Evolutionary conservation across 2,329 filamentous ascomycete genomes (phyloP).

Genomic region (Didymella segeticola): DNA sequence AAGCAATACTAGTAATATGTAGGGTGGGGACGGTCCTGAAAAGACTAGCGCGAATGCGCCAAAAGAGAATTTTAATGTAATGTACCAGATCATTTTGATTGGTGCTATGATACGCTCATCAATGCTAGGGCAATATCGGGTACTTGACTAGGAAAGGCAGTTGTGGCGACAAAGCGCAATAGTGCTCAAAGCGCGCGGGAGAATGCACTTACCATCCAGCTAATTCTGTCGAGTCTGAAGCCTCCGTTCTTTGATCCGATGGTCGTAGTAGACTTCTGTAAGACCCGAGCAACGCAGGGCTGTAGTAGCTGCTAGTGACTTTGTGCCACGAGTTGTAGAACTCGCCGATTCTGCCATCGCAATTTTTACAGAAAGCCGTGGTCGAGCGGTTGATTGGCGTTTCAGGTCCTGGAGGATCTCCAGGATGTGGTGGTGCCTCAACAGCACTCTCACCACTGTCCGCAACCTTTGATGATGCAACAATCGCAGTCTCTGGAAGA

Average conservation of each 20-base stretch:
- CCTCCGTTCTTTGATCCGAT: slow-evolving; percentile 37
- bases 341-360: slow-evolving; percentile 38
- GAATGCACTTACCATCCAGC: slow-evolving; percentile 48
- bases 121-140: slow-evolving; percentile 39
- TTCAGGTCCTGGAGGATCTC: slow-evolving; percentile 7
- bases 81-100: slow-evolving; percentile 33
- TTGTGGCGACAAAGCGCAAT: slow-evolving; percentile 36
- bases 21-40: slow-evolving; percentile 45
- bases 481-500: slow-evolving; percentile 10
- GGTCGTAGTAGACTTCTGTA: slow-evolving; percentile 39
- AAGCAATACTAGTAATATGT: slow-evolving; percentile 48
- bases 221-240: slow-evolving; percentile 40
- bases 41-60: slow-evolving; percentile 44
- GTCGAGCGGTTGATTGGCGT: slow-evolving; percentile 30
- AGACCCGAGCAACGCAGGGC: slow-evolving; percentile 44
- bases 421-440: slow-evolving; percentile 15
- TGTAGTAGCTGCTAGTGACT: slow-evolving; percentile 45
- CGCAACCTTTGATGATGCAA: slow-evolving; percentile 2
- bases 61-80: slow-evolving; percentile 47
- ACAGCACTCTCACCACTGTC: slow-evolving; percentile 21
- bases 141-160: slow-evolving; percentile 36
- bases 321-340: slow-evolving; percentile 49
- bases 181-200: slow-evolving; percentile 25
- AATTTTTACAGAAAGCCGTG: slow-evolving; percentile 40
- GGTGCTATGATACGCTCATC: slow-evolving; percentile 43